Base-by-base conservation (phyloP, 805 yeast genomes). In the Suhomyces tanzawaensis region DNA sequence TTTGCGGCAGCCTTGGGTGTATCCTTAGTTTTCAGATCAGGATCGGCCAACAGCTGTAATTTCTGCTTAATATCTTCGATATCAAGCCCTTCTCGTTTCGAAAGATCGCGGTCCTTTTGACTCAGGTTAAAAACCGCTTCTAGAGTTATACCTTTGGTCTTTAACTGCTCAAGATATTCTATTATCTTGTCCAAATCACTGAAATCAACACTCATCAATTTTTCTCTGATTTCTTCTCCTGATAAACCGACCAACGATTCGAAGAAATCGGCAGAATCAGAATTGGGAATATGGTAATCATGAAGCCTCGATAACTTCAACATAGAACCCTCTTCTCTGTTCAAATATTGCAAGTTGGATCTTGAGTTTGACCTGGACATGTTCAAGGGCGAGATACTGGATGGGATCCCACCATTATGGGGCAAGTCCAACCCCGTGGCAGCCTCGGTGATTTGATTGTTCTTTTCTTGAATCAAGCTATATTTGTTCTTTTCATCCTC, bases 311-410 rank as follows among this genome's bases (percentile, higher is more conserved):
- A 52, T 27, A 68, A 48, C 48, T 62, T 69, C 57, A 68, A 54
- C 6, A 62, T 57, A 11, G 67, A 60, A 4, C 74, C 76, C 52
- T 71, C 75, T 40, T 66, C 66, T 39, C 59, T 58, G 38, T 69
- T 66, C 37, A 68, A 48, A 7, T 54, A 53, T 23, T 53, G 57
- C 32, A 69, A 52, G 39, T 57, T 64, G 4, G 65, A 58, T 27
- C 56, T 54, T 4, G 69, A 62, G 12, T 55, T 46, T 4, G 57
- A 49, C 19, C 64, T 43, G 21, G 47, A 41, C 14, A 28, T 23
- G 4, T 39, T 36, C 24, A 46, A 38, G 2, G 49, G 45, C 11
- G 49, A 41, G 13, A 26, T 30, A 29, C 45, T 46, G 2, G 44
- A 23, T 9, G 40, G 41, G 28, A 43, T 25, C 13, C 30, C 39